Percentiles rank a stretch among this genome's conserved stretches.
Conservation (phyloP, 345 rosid genomes). For the Corchorus capsularis region DNA sequence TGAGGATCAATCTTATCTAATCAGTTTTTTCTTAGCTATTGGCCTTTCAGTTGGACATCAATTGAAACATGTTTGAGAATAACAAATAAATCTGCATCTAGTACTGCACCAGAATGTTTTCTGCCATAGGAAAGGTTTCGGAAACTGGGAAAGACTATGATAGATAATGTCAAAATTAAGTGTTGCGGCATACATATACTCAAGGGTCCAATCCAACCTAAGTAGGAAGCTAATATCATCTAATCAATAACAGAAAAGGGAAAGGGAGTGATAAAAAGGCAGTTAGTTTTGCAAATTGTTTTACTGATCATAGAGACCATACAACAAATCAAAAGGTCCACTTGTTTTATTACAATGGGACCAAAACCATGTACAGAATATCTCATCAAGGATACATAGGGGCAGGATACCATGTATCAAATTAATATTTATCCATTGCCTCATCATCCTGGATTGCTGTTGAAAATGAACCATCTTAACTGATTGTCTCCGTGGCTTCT, state of each 20-base stretch:
- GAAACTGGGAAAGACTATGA: too few relatives aligned
- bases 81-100: too few relatives aligned
- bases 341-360: neutral
- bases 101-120: too few relatives aligned
- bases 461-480: neutral
- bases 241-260: neutral
- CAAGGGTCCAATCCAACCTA: too few relatives aligned
- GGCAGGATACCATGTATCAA: neutral
- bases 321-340: neutral
- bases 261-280: neutral
- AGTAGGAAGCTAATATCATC: neutral
- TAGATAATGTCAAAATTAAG: neutral
- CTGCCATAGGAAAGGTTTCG: too few relatives aligned
- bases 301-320: neutral
- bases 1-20: too few relatives aligned
- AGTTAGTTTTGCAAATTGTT: neutral
- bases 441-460: neutral
- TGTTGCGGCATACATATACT: neutral
- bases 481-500: neutral
- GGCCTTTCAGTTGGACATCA: neutral
- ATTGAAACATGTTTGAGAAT: neutral
- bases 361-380: neutral
- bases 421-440: neutral
- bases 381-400: neutral
- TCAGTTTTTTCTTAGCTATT: too few relatives aligned